phyloP scores from a whole-genome alignment of 2,329 filamentous ascomycete genomes.

The Fusarium nisikadoi region DNA sequence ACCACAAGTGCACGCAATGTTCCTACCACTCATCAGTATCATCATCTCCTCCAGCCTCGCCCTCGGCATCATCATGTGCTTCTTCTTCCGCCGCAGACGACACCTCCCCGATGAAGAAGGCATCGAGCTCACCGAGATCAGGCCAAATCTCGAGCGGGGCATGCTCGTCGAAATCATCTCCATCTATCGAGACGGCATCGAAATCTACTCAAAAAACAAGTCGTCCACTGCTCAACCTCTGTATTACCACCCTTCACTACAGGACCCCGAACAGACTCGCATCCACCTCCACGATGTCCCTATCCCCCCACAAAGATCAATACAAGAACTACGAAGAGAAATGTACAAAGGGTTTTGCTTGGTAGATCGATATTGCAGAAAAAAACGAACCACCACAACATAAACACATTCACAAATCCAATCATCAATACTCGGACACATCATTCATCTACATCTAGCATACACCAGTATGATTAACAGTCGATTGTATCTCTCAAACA shows the following conservation, averaged over 20 bases:
- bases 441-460: conserved; percentile 27
- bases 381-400: not conserved
- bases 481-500: conserved; percentile 34
- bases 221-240: not conserved
- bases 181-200: conserved; percentile 5
- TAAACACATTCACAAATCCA: not conserved
- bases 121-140: not conserved
- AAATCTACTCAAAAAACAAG: not conserved
- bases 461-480: conserved; percentile 38
- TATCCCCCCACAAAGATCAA: not conserved
- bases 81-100: not conserved
- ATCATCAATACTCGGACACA: not conserved
- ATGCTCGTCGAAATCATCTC: conserved; percentile 19
- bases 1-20: not conserved
- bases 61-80: not conserved
- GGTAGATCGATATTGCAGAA: not conserved
- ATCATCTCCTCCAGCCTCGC: not conserved
- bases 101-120: not conserved
- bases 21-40: not conserved
- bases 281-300: not conserved
- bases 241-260: conserved; percentile 14
- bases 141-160: not conserved
- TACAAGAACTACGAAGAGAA: not conserved
- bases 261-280: not conserved
- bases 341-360: not conserved